phyloP scores from a whole-genome alignment of 1,284 basidiomycete genomes.

The Hemileia vastatrix region DNA sequence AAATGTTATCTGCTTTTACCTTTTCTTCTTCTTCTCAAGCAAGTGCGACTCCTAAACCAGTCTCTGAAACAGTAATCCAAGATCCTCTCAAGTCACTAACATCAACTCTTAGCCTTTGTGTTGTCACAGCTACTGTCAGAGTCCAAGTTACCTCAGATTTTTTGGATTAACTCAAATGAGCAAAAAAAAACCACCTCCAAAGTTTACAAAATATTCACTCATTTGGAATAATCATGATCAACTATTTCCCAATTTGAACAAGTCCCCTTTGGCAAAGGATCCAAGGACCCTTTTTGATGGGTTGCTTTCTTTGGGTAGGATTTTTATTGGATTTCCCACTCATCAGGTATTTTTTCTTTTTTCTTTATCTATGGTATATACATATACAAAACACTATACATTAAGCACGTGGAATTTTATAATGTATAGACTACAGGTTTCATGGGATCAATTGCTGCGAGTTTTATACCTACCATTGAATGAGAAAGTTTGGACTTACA shows the following conservation, averaged over 20 bases:
- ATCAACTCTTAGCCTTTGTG: slow-evolving; percentile 63
- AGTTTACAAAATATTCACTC: slow-evolving; percentile 64
- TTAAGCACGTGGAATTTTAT: too few relatives aligned
- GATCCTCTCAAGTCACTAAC: slow-evolving; percentile 55
- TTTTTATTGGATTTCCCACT: slow-evolving; percentile 63
- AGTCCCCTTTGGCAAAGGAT: too few relatives aligned
- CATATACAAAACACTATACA: too few relatives aligned
- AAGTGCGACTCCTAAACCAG: slow-evolving; percentile 30
- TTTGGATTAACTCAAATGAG: slow-evolving; percentile 68
- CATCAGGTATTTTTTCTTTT: too few relatives aligned
- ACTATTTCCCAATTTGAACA: too few relatives aligned
- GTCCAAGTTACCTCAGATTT: slow-evolving; percentile 66
- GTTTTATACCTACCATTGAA: slow-evolving; percentile 96
- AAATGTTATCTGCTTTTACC: slow-evolving; percentile 54
- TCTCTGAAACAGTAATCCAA: slow-evolving; percentile 26
- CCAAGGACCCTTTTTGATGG: slow-evolving; percentile 42
- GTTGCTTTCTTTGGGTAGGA: slow-evolving; percentile 51
- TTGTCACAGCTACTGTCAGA: slow-evolving; percentile 70
- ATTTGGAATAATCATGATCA: slow-evolving; percentile 87
- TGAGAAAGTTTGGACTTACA: slow-evolving; percentile 75
- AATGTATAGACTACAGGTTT: slow-evolving; percentile 88
- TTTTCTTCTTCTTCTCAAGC: slow-evolving; percentile 42
- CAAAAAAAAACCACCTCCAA: slow-evolving; percentile 89
- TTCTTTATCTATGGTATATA: too few relatives aligned
- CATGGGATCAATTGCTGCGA: slow-evolving; percentile 77